Conservation (phyloP, 805 yeast species). For the Metschnikowia chrysomelidarum region DNA sequence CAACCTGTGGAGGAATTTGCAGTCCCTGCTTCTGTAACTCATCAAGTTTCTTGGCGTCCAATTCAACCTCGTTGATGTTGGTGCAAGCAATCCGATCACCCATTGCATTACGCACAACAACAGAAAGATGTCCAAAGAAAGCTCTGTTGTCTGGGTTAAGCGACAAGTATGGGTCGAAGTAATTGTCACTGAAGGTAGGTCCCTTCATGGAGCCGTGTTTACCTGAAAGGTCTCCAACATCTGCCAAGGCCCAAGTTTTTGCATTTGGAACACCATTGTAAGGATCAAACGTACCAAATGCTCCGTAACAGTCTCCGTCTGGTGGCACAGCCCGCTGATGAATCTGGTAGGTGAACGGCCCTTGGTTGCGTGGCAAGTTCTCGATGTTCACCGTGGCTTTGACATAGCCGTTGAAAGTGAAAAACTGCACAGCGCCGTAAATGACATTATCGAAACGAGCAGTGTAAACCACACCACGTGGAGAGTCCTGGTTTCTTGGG, state of each 20-base stretch:
- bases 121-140: slow-evolving; percentile 27
- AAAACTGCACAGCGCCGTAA: slow-evolving; percentile 30
- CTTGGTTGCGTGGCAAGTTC: slow-evolving; percentile 38
- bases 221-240: slow-evolving; percentile 41
- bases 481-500: slow-evolving; percentile 5
- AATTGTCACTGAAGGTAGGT: slow-evolving; percentile 21
- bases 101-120: slow-evolving; percentile 34
- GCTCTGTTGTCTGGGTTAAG: slow-evolving; percentile 28
- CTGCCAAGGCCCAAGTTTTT: slow-evolving; percentile 24
- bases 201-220: slow-evolving; percentile 35
- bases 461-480: slow-evolving; percentile 1
- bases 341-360: slow-evolving; percentile 41
- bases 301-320: slow-evolving; percentile 30
- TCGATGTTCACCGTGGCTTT: slow-evolving; percentile 28
- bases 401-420: slow-evolving; percentile 32
- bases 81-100: slow-evolving; percentile 37
- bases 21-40: no score
- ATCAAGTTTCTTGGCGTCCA: no score
- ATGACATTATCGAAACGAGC: slow-evolving; percentile 10
- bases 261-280: slow-evolving; percentile 31
- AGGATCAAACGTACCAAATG: slow-evolving; percentile 39
- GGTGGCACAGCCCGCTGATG: slow-evolving; percentile 36
- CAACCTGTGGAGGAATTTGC: no score
- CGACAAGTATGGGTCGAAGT: slow-evolving; percentile 33
- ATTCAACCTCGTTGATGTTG: no score